Evolutionary conservation across 2,329 filamentous ascomycete genomes (phyloP).

Genomic region (Neofusicoccum kwambonambiense): DNA sequence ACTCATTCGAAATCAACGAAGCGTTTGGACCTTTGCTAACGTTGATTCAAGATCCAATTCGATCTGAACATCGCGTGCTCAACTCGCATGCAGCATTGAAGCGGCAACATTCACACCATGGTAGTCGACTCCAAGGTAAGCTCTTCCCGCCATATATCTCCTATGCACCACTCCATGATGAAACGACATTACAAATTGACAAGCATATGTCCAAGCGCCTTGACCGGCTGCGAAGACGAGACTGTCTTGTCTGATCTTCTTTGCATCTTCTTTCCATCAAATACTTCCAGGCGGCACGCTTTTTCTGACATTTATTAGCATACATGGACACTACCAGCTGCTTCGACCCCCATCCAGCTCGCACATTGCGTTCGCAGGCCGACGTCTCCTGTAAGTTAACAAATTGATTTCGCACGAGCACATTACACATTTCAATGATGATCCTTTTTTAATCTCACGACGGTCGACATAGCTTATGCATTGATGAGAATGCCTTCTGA

Average conservation of each 20-base stretch:
- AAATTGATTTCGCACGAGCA: neutral
- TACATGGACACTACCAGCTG: neutral
- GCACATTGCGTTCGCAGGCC: too few species aligned
- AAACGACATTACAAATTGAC: conserved; percentile 77
- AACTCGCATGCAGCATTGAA: neutral
- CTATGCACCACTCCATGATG: conserved; percentile 60
- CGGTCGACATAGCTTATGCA: conserved; percentile 77
- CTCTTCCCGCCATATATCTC: too few species aligned
- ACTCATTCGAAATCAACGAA: neutral
- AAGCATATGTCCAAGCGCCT: conserved; percentile 95
- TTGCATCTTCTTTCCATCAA: neutral
- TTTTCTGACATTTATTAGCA: conserved; percentile 17
- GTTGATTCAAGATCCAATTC: neutral
- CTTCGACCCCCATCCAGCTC: neutral
- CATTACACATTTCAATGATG: conserved; percentile 57
- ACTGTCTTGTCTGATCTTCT: conserved; percentile 36
- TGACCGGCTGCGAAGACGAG: conserved; percentile 45
- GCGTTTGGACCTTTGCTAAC: neutral
- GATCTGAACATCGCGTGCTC: neutral
- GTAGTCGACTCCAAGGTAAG: neutral
- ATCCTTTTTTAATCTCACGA: conserved; percentile 69
- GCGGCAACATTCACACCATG: neutral
- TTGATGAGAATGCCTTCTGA: conserved; percentile 81
- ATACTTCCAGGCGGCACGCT: neutral
- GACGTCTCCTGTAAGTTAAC: neutral